Conservation (phyloP, 2,329 filamentous ascomycete species). For the Reticulascus tulasneorum region DNA sequence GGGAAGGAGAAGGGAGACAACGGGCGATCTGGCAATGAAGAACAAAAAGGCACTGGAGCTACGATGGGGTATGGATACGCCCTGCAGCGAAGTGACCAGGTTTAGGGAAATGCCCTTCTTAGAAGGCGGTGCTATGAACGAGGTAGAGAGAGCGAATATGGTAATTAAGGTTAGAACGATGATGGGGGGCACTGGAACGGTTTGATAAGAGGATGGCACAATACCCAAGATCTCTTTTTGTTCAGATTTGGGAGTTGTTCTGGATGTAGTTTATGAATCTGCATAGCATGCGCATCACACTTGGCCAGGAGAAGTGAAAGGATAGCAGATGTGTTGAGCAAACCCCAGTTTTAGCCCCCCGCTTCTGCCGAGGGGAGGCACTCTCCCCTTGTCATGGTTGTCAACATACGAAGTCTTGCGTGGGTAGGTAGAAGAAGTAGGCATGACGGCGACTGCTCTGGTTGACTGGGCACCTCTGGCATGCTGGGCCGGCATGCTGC, state of each 20-base stretch:
- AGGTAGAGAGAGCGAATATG: slow-evolving; percentile 2
- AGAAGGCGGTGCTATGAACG: slow-evolving; percentile 15
- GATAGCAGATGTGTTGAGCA: too few relatives aligned
- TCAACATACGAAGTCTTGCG: too few relatives aligned
- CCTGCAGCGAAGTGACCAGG: slow-evolving; percentile 13
- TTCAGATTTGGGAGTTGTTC: too few relatives aligned
- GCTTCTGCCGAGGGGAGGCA: slow-evolving; percentile 15
- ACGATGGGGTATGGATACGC: slow-evolving; percentile 15
- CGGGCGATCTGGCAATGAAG: slow-evolving; percentile 30
- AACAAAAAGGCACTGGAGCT: slow-evolving; percentile 14
- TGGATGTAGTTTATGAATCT: slow-evolving; percentile 12
- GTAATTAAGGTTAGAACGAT: slow-evolving; percentile 8
- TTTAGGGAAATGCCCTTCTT: slow-evolving; percentile 14
- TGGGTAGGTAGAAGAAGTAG: too few relatives aligned
- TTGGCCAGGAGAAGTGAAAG: neutral
- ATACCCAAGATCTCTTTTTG: too few relatives aligned
- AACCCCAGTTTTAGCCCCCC: slow-evolving; percentile 8
- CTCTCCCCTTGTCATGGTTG: too few relatives aligned
- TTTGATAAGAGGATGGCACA: slow-evolving; percentile 15
- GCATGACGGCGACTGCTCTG: too few relatives aligned
- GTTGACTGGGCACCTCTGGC: too few relatives aligned
- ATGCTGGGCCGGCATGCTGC: slow-evolving; percentile 10
- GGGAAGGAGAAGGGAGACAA: slow-evolving; percentile 42
- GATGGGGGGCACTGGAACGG: slow-evolving; percentile 11
- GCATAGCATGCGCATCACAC: slow-evolving; percentile 3